Conservation (phyloP, 2,329 filamentous ascomycete species). For the Chaetomium olivaceum region DNA sequence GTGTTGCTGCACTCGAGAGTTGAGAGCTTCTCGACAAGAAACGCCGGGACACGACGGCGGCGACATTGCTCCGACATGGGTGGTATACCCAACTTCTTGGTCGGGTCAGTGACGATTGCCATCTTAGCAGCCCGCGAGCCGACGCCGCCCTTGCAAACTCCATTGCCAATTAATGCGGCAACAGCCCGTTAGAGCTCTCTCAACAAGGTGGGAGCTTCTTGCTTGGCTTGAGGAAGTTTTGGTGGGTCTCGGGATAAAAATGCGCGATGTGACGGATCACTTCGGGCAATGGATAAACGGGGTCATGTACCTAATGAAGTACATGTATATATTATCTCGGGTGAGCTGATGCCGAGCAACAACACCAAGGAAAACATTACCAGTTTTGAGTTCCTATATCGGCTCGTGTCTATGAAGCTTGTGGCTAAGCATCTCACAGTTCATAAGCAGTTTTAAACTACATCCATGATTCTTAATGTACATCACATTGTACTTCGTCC, state of each 20-base stretch:
- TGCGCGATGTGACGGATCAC: neutral
- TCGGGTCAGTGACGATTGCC: constrained; percentile 20
- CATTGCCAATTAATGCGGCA: constrained; percentile 15
- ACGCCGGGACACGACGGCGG: constrained; percentile 16
- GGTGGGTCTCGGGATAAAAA: constrained; percentile 4
- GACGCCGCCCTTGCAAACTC: constrained; percentile 25
- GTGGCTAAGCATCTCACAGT: neutral
- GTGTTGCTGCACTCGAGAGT: neutral
- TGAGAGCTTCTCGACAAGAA: too few species aligned
- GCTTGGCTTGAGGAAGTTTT: constrained; percentile 3
- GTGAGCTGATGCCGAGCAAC: neutral
- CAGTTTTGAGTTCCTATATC: neutral
- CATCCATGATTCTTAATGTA: neutral
- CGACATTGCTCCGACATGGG: constrained; percentile 25
- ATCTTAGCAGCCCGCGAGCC: constrained; percentile 27
- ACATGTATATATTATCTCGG: neutral
- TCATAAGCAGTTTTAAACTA: neutral
- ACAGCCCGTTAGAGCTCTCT: neutral
- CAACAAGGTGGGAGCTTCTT: neutral
- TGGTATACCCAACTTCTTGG: constrained; percentile 30
- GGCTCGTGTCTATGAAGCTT: neutral
- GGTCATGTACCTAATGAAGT: neutral
- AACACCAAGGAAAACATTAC: constrained; percentile 7
- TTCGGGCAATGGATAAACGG: neutral
- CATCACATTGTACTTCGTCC: neutral